A percentile compares a stretch with the other conserved stretches of the same genome.
These are phyloP conservation scores for Penicillium coprophilum DNA, from an alignment of 495 filamentous ascomycete species.

Conservation along the genomic window DNA sequence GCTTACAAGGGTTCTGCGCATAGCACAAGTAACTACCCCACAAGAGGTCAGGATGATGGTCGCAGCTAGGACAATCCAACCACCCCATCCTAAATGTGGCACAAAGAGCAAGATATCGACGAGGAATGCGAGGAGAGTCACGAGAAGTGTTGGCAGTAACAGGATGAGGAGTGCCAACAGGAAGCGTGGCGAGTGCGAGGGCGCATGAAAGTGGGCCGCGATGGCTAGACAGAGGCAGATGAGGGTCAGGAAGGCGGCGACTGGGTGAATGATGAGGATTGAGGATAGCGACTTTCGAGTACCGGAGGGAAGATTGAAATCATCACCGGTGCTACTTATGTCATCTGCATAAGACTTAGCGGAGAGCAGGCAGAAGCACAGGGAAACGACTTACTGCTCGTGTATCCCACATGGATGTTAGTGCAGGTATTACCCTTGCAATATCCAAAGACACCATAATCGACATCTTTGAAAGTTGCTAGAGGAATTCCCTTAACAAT, in stretches of 20 bases:
- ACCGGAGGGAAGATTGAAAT: conserved; percentile 71
- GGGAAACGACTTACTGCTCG: conserved; percentile 62
- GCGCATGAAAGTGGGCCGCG: conserved; percentile 81
- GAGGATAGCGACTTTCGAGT: conserved; percentile 84
- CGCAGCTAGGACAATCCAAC: conserved; percentile 89
- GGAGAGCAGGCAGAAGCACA: conserved; percentile 15
- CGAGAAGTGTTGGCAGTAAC: conserved; percentile 78
- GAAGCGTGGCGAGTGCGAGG: conserved; percentile 90
- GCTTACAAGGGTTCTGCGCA: conserved; percentile 90
- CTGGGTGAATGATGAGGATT: conserved; percentile 88
- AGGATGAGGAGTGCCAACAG: conserved; percentile 82
- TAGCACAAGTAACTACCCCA: conserved; percentile 89
- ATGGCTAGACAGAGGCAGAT: conserved; percentile 78
- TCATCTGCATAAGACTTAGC: conserved; percentile 34
- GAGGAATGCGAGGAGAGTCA: conserved; percentile 84
- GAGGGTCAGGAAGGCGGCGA: conserved; percentile 83
- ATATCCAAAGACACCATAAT: conserved; percentile 93
- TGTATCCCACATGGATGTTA: conserved; percentile 80
- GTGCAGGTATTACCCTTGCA: conserved; percentile 68
- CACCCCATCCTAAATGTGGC: conserved; percentile 90
- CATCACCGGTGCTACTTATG: conserved; percentile 42
- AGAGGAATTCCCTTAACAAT: conserved; percentile 84
- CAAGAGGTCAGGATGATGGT: conserved; percentile 83
- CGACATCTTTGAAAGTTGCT: conserved; percentile 68
- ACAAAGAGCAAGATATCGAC: conserved; percentile 96